phyloP scores from a whole-genome alignment of 306 rosid genomes.

The Luffa acutangula region DNA sequence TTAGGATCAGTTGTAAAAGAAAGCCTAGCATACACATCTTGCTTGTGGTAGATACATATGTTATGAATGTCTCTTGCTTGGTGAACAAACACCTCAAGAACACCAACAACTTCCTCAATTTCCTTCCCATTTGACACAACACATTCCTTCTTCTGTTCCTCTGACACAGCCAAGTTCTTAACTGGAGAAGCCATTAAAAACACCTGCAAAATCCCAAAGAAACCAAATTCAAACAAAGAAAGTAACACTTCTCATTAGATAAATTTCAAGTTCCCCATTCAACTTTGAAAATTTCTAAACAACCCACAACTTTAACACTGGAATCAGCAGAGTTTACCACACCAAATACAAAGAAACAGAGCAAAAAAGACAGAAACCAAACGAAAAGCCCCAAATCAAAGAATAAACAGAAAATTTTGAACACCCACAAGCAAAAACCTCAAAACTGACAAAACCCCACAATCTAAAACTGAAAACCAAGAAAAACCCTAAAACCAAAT shows the following conservation, averaged over 20 bases:
- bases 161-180: conserved; percentile 28
- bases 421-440: background rate
- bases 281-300: background rate
- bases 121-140: conserved; percentile 39
- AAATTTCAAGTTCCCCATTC: background rate
- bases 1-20: conserved; percentile 60
- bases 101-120: conserved; percentile 40
- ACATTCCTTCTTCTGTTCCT: conserved; percentile 29
- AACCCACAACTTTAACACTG: background rate
- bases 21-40: conserved; percentile 93
- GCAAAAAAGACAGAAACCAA: background rate
- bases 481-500: conserved; percentile 9
- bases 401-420: background rate
- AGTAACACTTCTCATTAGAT: background rate
- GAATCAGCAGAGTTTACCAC: background rate
- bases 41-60: conserved; percentile 95
- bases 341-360: background rate
- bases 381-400: background rate
- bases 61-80: conserved; percentile 88
- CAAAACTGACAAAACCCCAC: background rate
- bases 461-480: too few relatives aligned
- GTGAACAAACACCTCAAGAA: conserved; percentile 60
- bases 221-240: background rate
- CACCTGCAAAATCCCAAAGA: conserved; percentile 6
- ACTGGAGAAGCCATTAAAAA: conserved; percentile 66